Evolutionary conservation across 1,284 basidiomycete genomes (phyloP).

Genomic region (Athelia sp.): DNA sequence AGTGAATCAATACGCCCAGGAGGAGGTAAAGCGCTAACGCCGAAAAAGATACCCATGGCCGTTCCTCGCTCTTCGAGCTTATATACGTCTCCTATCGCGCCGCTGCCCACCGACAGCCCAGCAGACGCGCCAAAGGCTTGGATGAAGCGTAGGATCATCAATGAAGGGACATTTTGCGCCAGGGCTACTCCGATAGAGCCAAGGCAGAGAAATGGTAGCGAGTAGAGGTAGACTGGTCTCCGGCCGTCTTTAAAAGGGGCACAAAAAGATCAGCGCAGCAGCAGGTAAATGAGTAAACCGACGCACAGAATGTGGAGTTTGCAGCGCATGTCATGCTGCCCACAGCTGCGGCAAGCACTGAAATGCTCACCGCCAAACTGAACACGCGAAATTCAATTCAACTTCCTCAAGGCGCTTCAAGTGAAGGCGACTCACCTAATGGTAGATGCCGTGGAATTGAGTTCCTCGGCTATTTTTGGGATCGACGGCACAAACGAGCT

Average conservation of each 20-base stretch:
- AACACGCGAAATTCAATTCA: neutral
- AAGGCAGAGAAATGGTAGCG: constrained; percentile 53
- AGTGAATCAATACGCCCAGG: no score
- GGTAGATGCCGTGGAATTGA: constrained; percentile 47
- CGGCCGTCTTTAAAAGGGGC: neutral
- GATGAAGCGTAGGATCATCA: constrained; percentile 59
- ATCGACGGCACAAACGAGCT: constrained; percentile 69
- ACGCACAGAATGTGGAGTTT: constrained; percentile 47
- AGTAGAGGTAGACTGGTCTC: constrained; percentile 34
- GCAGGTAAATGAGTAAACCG: no score
- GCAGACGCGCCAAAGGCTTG: constrained; percentile 58
- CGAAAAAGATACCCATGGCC: constrained; percentile 60
- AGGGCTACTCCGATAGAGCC: constrained; percentile 59
- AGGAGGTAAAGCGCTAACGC: constrained; percentile 28
- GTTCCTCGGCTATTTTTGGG: constrained; percentile 57
- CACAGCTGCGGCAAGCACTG: constrained; percentile 36
- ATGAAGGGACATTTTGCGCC: constrained; percentile 37
- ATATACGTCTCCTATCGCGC: constrained; percentile 64
- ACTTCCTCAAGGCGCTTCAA: constrained; percentile 13
- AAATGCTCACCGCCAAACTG: constrained; percentile 34
- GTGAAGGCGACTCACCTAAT: constrained; percentile 41
- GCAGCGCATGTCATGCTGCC: constrained; percentile 49
- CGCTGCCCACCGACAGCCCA: constrained; percentile 54
- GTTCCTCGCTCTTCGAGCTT: constrained; percentile 53
- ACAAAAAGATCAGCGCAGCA: neutral